Percentiles rank a stretch among this genome's conserved stretches.
phyloP scores from a whole-genome alignment of 345 rosid species.

The Geranium brycei region DNA sequence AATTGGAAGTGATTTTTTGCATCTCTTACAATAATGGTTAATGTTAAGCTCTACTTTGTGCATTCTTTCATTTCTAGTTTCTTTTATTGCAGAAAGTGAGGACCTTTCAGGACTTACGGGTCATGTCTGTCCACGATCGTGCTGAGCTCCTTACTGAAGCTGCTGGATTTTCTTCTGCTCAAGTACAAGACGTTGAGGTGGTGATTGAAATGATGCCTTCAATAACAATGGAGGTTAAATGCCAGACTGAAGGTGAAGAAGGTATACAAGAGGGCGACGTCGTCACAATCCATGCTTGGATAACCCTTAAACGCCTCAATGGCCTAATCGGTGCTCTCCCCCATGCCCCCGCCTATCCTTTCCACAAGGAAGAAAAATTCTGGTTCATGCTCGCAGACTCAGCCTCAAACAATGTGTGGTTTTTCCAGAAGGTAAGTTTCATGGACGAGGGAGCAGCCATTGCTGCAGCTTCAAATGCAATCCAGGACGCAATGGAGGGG shows the following conservation, averaged over 20 bases:
- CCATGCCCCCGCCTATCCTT: constrained; percentile 72
- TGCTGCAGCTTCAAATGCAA: constrained; percentile 73
- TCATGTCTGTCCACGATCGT: constrained; percentile 59
- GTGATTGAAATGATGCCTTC: constrained; percentile 94
- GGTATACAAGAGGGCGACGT: constrained; percentile 92
- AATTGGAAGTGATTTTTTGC: too few species aligned
- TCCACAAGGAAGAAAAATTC: constrained; percentile 89
- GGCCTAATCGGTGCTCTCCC: constrained; percentile 84
- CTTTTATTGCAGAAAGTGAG: constrained; percentile 65
- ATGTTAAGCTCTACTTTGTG: not conserved
- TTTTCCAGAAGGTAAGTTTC: constrained; percentile 83
- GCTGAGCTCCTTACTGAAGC: constrained; percentile 59
- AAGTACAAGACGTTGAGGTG: constrained; percentile 60
- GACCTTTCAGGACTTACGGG: constrained; percentile 69
- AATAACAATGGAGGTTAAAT: constrained; percentile 55
- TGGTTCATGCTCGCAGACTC: constrained; percentile 85
- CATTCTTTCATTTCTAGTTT: constrained; percentile 1
- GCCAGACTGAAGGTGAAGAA: constrained; percentile 98
- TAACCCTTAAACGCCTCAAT: constrained; percentile 60
- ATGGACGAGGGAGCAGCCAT: constrained; percentile 81
- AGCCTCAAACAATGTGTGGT: constrained; percentile 72
- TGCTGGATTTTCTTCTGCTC: constrained; percentile 61
- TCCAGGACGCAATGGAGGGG: constrained; percentile 85
- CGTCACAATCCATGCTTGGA: constrained; percentile 86
- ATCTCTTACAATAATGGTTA: too few species aligned